Percentiles rank a stretch among this genome's conserved stretches.
Evolutionary conservation across 1,139 yeast species (phyloP).

Genomic region (Trichomonascaceae sp.): DNA sequence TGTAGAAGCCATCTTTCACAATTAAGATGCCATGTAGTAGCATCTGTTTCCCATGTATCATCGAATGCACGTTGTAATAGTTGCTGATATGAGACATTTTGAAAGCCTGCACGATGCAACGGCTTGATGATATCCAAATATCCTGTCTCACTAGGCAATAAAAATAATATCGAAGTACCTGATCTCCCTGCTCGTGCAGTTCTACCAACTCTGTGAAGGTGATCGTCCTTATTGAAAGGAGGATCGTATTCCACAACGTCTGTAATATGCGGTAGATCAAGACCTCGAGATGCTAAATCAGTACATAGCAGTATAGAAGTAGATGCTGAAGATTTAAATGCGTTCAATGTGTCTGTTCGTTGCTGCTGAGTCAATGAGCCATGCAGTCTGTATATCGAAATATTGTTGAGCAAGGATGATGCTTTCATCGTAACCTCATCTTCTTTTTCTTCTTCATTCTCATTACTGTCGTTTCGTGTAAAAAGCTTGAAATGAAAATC

Average conservation of each 20-base stretch:
- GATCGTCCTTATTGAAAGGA: slow-evolving; percentile 89
- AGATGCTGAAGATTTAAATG: slow-evolving; percentile 41
- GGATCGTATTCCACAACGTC: slow-evolving; percentile 86
- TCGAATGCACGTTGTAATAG: slow-evolving; percentile 58
- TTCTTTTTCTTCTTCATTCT: slow-evolving; percentile 23
- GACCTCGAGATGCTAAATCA: slow-evolving; percentile 91
- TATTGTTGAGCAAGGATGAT: slow-evolving; percentile 14
- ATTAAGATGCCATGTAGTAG: slow-evolving; percentile 92
- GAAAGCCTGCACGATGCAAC: slow-evolving; percentile 60
- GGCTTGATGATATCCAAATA: slow-evolving; percentile 57
- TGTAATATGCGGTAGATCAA: slow-evolving; percentile 67
- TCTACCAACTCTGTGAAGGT: slow-evolving; percentile 91
- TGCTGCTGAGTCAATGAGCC: slow-evolving; percentile 83
- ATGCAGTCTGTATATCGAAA: slow-evolving; percentile 50
- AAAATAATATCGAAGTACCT: slow-evolving; percentile 71
- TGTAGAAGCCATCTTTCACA: slow-evolving; percentile 84
- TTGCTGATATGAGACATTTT: slow-evolving; percentile 46
- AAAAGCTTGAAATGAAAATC: slow-evolving; percentile 81
- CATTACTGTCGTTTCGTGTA: slow-evolving; percentile 27
- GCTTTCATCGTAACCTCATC: slow-evolving; percentile 21
- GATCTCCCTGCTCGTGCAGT: slow-evolving; percentile 85
- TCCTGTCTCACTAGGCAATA: slow-evolving; percentile 79
- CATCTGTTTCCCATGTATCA: slow-evolving; percentile 81
- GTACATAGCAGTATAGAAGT: slow-evolving; percentile 78
- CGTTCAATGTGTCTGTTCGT: slow-evolving; percentile 69